A percentile compares a stretch with the other conserved stretches of the same genome.
Conservation (phyloP, 495 filamentous ascomycete genomes). For the Neurospora sp. region DNA sequence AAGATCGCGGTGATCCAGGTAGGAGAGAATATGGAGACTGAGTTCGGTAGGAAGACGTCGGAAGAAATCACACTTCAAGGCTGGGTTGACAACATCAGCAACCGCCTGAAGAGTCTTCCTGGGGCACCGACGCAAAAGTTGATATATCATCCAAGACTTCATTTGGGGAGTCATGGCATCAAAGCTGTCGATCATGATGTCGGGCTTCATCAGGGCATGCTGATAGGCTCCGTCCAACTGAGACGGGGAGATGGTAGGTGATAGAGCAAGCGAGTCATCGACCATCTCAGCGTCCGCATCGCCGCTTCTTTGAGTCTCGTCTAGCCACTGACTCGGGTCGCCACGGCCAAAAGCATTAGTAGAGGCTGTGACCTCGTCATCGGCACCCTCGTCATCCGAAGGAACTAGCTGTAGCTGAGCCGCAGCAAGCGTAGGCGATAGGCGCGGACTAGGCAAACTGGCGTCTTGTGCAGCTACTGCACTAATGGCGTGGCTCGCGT, state of each 20-base stretch:
- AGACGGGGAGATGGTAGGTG: slow-evolving; percentile 5
- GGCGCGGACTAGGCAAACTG: slow-evolving; percentile 86
- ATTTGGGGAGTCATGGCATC: slow-evolving; percentile 80
- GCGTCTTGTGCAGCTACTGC: slow-evolving; percentile 67
- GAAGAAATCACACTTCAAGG: slow-evolving; percentile 91
- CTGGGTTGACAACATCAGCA: slow-evolving; percentile 86
- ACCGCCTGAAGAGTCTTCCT: slow-evolving; percentile 87
- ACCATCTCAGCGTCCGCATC: slow-evolving; percentile 12
- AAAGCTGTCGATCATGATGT: slow-evolving; percentile 77
- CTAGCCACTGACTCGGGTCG: slow-evolving; percentile 14
- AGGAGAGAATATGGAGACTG: slow-evolving; percentile 75
- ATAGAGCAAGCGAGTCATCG: slow-evolving; percentile 1
- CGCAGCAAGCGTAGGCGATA: slow-evolving; percentile 83
- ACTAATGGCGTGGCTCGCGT: slow-evolving; percentile 43
- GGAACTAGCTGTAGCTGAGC: slow-evolving; percentile 43
- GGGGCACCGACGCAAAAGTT: slow-evolving; percentile 78
- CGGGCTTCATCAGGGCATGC: slow-evolving; percentile 56
- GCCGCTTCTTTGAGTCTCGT: slow-evolving; percentile 20
- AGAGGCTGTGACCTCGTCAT: slow-evolving; percentile 21
- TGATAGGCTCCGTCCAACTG: slow-evolving; percentile 12
- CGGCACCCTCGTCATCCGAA: slow-evolving; percentile 28
- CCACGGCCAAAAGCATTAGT: background rate
- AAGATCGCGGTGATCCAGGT: slow-evolving; percentile 77
- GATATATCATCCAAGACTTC: slow-evolving; percentile 92
- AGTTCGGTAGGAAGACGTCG: slow-evolving; percentile 75